Percentiles rank a stretch among this genome's conserved stretches.
phyloP scores from a whole-genome alignment of 306 rosid species.

The Amphicarpaea edgeworthii region DNA sequence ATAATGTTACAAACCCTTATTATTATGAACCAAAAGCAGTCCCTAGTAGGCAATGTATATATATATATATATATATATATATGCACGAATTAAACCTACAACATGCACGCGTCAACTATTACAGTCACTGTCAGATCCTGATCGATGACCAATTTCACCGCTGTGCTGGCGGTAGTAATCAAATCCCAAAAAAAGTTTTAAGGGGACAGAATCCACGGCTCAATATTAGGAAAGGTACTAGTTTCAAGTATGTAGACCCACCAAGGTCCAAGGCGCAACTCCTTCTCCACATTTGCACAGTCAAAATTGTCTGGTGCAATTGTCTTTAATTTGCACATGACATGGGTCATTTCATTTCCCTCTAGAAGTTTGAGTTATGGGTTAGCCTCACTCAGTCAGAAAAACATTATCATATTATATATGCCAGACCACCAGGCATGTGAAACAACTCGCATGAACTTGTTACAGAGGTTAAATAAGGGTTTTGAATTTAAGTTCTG shows the following conservation, averaged over 20 bases:
- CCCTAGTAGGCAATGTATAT: slow-evolving; percentile 16
- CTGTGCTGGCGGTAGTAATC: too few species aligned
- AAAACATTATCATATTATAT: slow-evolving; percentile 38
- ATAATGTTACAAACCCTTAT: not conserved
- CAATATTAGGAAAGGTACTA: slow-evolving; percentile 52
- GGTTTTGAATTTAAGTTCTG: too few species aligned
- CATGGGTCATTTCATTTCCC: slow-evolving; percentile 32
- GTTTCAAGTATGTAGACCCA: slow-evolving; percentile 54
- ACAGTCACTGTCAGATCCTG: slow-evolving; percentile 52
- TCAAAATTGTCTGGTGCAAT: slow-evolving; percentile 46
- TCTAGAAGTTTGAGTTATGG: slow-evolving; percentile 39
- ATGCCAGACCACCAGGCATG: too few species aligned
- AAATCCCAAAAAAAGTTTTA: slow-evolving; percentile 34
- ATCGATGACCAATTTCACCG: slow-evolving; percentile 53
- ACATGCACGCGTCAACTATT: slow-evolving; percentile 43
- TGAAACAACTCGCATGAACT: too few species aligned
- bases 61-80: too few species aligned
- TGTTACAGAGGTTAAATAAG: too few species aligned
- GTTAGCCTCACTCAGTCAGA: slow-evolving; percentile 40
- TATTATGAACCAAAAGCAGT: slow-evolving; percentile 38
- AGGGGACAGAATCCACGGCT: slow-evolving; percentile 51
- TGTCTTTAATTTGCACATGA: slow-evolving; percentile 60
- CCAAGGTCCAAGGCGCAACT: slow-evolving; percentile 49
- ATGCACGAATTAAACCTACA: slow-evolving; percentile 7
- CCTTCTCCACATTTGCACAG: slow-evolving; percentile 46